These are phyloP conservation scores for Penicillium paradoxum DNA, from an alignment of 495 filamentous ascomycete species.

Conservation along the genomic window DNA sequence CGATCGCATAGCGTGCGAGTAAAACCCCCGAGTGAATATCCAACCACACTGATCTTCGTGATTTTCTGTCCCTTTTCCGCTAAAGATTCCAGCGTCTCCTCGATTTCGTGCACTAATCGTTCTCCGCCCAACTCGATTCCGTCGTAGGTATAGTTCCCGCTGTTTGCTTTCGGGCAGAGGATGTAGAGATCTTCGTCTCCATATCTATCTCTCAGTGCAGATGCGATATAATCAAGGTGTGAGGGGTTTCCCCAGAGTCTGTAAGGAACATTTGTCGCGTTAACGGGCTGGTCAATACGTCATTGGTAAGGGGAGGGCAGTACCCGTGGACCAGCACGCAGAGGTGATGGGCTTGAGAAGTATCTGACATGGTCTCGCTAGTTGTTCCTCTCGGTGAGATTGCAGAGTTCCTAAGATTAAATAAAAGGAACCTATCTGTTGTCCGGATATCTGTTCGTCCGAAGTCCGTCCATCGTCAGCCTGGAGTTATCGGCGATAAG, in stretches of 20 bases:
- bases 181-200: conserved; percentile 63
- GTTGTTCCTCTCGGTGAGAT: background rate
- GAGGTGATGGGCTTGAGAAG: conserved; percentile 59
- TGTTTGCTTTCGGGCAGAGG: conserved; percentile 71
- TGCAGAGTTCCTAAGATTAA: background rate
- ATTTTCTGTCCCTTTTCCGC: conserved; percentile 61
- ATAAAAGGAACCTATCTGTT: background rate
- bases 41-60: conserved; percentile 76
- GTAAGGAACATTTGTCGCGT: conserved; percentile 7
- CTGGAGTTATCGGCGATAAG: conserved; percentile 12
- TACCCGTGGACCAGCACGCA: conserved; percentile 97
- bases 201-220: conserved; percentile 60
- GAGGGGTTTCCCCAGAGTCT: conserved; percentile 90
- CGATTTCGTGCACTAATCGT: conserved; percentile 81
- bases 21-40: conserved; percentile 89
- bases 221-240: conserved; percentile 70
- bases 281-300: background rate
- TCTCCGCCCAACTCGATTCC: conserved; percentile 90
- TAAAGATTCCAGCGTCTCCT: conserved; percentile 69
- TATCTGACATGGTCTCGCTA: conserved; percentile 1
- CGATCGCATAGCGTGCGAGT: conserved; percentile 81
- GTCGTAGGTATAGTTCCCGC: conserved; percentile 85
- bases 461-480: conserved; percentile 4
- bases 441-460: conserved; percentile 1
- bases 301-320: conserved; percentile 9